A percentile compares a stretch with the other conserved stretches of the same genome.
Conservation (phyloP, 768 basidiomycete genomes). For the Ephemerocybe angulata region DNA sequence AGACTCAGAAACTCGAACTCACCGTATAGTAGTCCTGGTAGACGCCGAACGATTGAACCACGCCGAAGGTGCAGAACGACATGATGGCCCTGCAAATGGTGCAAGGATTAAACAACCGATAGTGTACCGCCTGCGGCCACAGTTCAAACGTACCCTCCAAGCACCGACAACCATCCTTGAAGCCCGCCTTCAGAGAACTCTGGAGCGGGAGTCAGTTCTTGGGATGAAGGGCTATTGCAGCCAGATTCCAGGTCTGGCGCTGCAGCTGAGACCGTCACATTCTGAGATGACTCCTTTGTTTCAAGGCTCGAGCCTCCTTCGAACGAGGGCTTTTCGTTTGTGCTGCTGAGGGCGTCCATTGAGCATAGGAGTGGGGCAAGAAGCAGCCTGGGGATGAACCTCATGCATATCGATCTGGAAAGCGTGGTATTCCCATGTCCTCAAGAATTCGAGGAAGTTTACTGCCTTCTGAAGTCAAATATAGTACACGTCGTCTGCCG, state of each 20-base stretch:
- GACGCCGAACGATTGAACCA: slow-evolving; percentile 48
- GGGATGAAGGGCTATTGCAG: not conserved
- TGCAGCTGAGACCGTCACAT: too few relatives aligned
- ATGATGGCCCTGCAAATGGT: slow-evolving; percentile 33
- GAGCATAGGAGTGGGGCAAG: not conserved
- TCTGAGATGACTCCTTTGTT: too few relatives aligned
- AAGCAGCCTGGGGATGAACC: not conserved
- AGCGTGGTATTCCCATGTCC: slow-evolving; percentile 9
- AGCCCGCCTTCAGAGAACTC: slow-evolving; percentile 44
- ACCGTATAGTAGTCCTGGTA: slow-evolving; percentile 53
- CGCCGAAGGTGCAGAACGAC: slow-evolving; percentile 47
- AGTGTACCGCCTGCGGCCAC: too few relatives aligned
- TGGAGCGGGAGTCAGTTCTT: slow-evolving; percentile 2
- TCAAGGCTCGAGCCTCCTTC: not conserved
- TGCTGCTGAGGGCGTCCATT: slow-evolving; percentile 1
- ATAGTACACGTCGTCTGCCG: not conserved
- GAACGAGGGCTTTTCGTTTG: not conserved
- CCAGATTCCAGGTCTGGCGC: not conserved
- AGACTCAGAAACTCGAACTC: slow-evolving; percentile 6
- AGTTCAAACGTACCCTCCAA: slow-evolving; percentile 39
- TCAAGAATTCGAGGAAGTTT: not conserved
- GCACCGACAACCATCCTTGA: slow-evolving; percentile 42
- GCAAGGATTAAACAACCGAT: too few relatives aligned
- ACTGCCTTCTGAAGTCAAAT: not conserved
- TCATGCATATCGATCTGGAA: slow-evolving; percentile 1